Conservation (phyloP, 768 basidiomycete species). For the Dioszegia crocea region DNA sequence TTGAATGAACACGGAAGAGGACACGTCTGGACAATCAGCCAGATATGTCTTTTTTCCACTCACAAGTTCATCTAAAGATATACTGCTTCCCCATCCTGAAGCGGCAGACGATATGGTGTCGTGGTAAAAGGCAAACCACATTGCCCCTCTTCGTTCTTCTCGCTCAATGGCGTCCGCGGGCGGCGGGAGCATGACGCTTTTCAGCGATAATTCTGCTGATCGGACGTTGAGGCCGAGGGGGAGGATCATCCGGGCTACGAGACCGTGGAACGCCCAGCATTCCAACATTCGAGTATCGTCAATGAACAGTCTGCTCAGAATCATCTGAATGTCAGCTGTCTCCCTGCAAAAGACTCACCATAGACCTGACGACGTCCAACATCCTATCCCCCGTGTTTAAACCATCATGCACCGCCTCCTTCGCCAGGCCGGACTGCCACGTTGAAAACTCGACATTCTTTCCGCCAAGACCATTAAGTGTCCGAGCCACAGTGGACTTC, state of each 20-base stretch:
- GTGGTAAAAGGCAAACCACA: constrained; percentile 48
- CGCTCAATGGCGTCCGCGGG: constrained; percentile 42
- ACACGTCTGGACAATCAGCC: constrained; percentile 21
- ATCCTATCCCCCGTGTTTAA: constrained; percentile 40
- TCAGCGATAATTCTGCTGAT: constrained; percentile 37
- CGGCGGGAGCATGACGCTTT: constrained; percentile 41
- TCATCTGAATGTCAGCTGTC: constrained; percentile 17
- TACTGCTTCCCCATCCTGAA: constrained; percentile 44
- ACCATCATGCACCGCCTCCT: constrained; percentile 35
- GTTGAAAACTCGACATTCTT: constrained; percentile 20
- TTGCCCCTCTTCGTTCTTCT: constrained; percentile 39
- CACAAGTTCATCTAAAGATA: constrained; percentile 44
- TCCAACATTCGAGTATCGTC: constrained; percentile 45
- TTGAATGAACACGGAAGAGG: constrained; percentile 30
- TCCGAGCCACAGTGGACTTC: constrained; percentile 2
- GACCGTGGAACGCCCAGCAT: constrained; percentile 41
- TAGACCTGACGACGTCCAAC: constrained; percentile 43
- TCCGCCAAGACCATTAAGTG: neutral
- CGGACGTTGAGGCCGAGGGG: constrained; percentile 42
- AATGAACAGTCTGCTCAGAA: constrained; percentile 37
- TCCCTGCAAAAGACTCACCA: constrained; percentile 18
- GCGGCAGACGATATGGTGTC: constrained; percentile 36
- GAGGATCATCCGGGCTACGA: constrained; percentile 40
- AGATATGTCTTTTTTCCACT: constrained; percentile 10
- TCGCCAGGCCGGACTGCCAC: constrained; percentile 30